A percentile compares a stretch with the other conserved stretches of the same genome.
phyloP scores from a whole-genome alignment of 345 rosid genomes.

The Lepidium africanum region DNA sequence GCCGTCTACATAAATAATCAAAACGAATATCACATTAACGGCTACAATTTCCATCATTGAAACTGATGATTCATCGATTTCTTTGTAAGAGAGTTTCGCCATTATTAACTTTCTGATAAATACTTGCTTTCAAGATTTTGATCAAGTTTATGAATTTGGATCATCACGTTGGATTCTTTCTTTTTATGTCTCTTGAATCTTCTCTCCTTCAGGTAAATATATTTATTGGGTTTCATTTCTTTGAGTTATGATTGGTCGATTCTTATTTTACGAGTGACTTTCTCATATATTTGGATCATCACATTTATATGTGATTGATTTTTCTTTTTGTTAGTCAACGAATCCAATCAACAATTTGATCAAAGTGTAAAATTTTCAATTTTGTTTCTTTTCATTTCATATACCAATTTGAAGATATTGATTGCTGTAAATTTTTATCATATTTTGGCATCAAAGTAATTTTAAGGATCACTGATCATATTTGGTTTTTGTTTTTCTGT shows the following conservation, averaged over 20 bases:
- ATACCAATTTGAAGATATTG: background rate
- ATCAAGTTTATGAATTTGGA: background rate
- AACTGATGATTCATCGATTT: background rate
- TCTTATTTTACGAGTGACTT: background rate
- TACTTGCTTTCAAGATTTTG: background rate
- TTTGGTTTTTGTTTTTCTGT: background rate
- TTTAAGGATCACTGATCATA: background rate
- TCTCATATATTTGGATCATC: background rate
- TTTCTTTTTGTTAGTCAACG: constrained; percentile 2
- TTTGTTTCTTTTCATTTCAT: background rate
- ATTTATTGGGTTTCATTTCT: background rate
- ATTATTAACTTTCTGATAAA: background rate
- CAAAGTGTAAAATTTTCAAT: background rate
- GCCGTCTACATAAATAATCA: constrained; percentile 22
- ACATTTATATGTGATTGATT: background rate
- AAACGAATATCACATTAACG: constrained; percentile 4
- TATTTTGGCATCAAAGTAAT: background rate
- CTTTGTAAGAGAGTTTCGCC: background rate
- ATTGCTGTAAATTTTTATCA: background rate
- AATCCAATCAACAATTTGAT: background rate
- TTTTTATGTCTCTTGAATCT: constrained; percentile 1
- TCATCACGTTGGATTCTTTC: background rate
- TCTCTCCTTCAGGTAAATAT: constrained; percentile 5
- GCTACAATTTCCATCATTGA: constrained; percentile 11
- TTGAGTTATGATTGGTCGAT: background rate